Evolutionary conservation across 768 basidiomycete species (phyloP), one percentile per base, ranked within the genome.

Genomic region (Psilocybe cyanescens): DNA sequence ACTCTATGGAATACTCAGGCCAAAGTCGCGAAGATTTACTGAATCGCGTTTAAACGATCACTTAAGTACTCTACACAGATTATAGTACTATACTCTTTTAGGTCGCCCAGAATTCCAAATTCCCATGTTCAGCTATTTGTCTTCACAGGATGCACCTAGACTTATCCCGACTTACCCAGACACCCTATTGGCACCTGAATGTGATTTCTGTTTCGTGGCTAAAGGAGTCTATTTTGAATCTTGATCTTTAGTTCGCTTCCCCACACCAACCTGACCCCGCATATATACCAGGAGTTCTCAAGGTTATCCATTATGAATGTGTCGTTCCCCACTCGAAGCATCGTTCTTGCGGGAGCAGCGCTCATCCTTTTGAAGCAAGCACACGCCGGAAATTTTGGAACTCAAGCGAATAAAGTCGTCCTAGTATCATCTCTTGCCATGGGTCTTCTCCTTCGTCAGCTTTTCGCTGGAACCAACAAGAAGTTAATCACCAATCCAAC

Each of bases 401-500:
- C 54, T 33, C 45, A 52, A 17, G 57, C 61, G 17, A 67, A 49
- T 45, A 65, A 62, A 49, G 41, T 68, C 33, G 46, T 65, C 51
- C 63, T 63, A 62, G 56, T 70, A 46, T 64, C 67, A 4, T 53
- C 69, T 19, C 3, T 69, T 33, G 59, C 62, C 3, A 67, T 73
- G 67, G 69, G 67, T 19, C 50, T 72, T 17, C 57, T 72, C 11
- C 19, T 70, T 19, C 57, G 62, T 35, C 64, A 68, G 48, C 52
- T 68, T n/a, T 55, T 71, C 46, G 50, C 62, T 9, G 59, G 64
- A 17, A 61, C 62, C 4, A 65, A 68, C 30, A 63, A 66, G 29
- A 70, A 63, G 33, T 58, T 65, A 3, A 62, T 75, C n/a, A 67
- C 66, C 16, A 62, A 72, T 58, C 73, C 69, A 28, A 64, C 70